Evolutionary conservation across 73 alveolate species (phyloP).

Genomic region (Effrenium voratum): DNA sequence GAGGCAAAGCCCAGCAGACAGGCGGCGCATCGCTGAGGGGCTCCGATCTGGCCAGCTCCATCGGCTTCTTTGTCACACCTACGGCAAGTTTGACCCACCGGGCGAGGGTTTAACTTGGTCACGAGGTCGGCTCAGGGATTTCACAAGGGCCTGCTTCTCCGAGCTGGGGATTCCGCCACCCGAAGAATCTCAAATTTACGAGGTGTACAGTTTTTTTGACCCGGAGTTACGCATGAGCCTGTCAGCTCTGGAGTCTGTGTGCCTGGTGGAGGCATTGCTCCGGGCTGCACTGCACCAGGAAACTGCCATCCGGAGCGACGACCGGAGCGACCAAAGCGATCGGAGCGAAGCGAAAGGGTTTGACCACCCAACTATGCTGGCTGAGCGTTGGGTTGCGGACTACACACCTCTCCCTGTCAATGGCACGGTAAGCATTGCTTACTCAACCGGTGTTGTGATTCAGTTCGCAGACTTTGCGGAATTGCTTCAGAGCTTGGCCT

Average conservation of each 20-base stretch:
- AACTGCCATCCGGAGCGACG: background rate
- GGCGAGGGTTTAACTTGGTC: background rate
- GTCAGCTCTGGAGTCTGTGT: slow-evolving; percentile 7
- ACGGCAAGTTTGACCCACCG: background rate
- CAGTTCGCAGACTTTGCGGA: slow-evolving; percentile 41
- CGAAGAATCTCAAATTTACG: slow-evolving; percentile 46
- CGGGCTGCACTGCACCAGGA: slow-evolving; percentile 36
- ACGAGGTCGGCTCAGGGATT: slow-evolving; percentile 46
- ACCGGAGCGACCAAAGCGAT: background rate
- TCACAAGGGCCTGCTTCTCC: slow-evolving; percentile 23
- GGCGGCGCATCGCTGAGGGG: slow-evolving; percentile 20
- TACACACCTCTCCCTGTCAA: slow-evolving; percentile 65
- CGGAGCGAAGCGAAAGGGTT: background rate
- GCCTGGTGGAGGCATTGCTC: slow-evolving; percentile 29
- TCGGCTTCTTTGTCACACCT: background rate
- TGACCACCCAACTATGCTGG: slow-evolving; percentile 59
- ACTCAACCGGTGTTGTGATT: slow-evolving; percentile 63
- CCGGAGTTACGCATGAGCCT: slow-evolving; percentile 34
- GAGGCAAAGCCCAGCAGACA: background rate
- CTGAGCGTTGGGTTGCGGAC: slow-evolving; percentile 43
- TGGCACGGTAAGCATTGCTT: slow-evolving; percentile 87
- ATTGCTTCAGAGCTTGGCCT: slow-evolving; percentile 46
- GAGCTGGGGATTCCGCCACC: slow-evolving; percentile 32
- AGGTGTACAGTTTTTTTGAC: slow-evolving; percentile 53
- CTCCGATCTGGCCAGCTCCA: slow-evolving; percentile 30